Base-by-base conservation (phyloP, 2,329 filamentous ascomycete species). In the Ciborinia camelliae region DNA sequence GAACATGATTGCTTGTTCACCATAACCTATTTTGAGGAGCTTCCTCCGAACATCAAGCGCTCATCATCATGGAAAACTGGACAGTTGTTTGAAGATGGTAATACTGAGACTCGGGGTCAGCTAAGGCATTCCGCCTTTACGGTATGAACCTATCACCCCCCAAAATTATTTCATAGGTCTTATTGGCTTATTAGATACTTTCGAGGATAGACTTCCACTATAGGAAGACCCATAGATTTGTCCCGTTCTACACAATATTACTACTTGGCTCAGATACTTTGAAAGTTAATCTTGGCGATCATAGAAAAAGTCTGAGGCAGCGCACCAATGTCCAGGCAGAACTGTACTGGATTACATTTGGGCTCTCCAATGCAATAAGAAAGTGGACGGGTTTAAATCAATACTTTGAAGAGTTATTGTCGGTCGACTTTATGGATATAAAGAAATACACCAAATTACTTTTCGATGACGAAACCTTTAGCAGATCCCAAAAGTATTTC, bases 381-480 rank as follows among this genome's bases (percentile, higher is more conserved):
- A 63, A 52, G 37, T 63, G 39, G 30, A 47, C 7, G 10, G 9
- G 35, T 8, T 32, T 63, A 23, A 30, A 37, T 12, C 14, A 7
- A 15, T 63, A 63, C n/a, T 47, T 63, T 14, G 41, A 37, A 26
- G 37, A 47, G 2, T 37, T 54, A 3, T 28, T 55, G 1, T 30
- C 30, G 3, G 51, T 48, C 18, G 48, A 55, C 30, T 59, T 60
- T 20, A 30, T 59, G 23, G 51, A 63, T 7, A 6, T 45, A 18
- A 37, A 28, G 15, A 23, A 59, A 43, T 59, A 60, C 20, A 6
- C 32, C 14, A 52, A 52, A 37, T 37, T 53, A 12, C 37, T 64
- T 18, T 64, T 64, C 30, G 54, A 64, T 15, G 54, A 64, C 35
- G 62, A 52, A 26, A 37, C 30, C 20, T 64, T 58, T 47, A 57